A percentile compares a stretch with the other conserved stretches of the same genome.
Conservation (phyloP, 2,329 filamentous ascomycete species). For the Sordariomycetes sp. region DNA sequence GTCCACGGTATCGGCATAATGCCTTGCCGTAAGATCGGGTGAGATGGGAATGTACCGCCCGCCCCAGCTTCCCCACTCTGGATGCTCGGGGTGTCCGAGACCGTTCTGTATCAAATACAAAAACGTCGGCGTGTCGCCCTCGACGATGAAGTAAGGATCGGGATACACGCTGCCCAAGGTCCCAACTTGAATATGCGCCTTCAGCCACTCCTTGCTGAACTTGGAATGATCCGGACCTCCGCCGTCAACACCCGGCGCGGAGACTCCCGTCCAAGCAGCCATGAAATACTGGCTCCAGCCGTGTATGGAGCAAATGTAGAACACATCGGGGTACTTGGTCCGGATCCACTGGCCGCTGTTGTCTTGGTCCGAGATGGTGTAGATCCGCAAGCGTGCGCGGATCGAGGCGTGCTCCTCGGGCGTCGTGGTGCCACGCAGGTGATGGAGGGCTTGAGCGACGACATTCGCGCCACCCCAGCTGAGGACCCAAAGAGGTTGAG, state of each 20-base stretch:
- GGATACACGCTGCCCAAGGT: slow-evolving; percentile 31
- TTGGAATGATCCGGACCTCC: no score
- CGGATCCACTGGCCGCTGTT: slow-evolving; percentile 48
- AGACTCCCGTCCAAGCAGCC: slow-evolving; percentile 48
- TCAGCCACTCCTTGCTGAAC: slow-evolving; percentile 38
- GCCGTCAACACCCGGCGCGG: slow-evolving; percentile 33
- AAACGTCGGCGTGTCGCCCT: slow-evolving; percentile 39
- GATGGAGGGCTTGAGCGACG: slow-evolving; percentile 36
- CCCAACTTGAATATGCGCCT: slow-evolving; percentile 38
- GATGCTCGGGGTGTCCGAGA: slow-evolving; percentile 31
- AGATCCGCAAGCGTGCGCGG: slow-evolving; percentile 34
- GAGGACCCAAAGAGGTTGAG: slow-evolving; percentile 39
- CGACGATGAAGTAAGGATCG: slow-evolving; percentile 35
- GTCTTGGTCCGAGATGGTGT: slow-evolving; percentile 51
- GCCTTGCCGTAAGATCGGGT: no score
- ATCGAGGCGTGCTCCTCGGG: slow-evolving; percentile 22
- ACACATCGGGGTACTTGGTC: slow-evolving; percentile 39
- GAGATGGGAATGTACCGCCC: slow-evolving; percentile 30
- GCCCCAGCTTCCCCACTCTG: slow-evolving; percentile 37
- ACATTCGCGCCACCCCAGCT: slow-evolving; percentile 45
- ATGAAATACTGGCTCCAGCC: slow-evolving; percentile 45
- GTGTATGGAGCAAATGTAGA: slow-evolving; percentile 47
- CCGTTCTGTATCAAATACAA: slow-evolving; percentile 22
- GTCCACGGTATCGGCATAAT: no score
- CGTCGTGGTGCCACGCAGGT: slow-evolving; percentile 17